Base-by-base conservation (phyloP, 306 rosid genomes). In the Carpinus fangiana region DNA sequence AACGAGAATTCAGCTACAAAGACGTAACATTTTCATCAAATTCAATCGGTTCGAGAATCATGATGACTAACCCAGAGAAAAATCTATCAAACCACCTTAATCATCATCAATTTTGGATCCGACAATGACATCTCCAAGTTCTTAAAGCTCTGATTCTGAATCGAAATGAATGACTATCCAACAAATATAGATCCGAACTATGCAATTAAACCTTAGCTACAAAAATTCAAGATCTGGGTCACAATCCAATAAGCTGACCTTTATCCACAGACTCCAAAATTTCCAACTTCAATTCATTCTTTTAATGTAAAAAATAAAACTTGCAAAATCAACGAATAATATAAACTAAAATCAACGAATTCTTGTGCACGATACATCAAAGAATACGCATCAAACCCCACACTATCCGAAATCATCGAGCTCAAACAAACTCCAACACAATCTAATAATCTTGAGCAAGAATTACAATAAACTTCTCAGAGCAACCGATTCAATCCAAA, bases 401-500 rank as follows among this genome's bases (percentile, higher is more conserved):
- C 14, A 4, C 7, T 12, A 10, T 10, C 17, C 12, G 38, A 23
- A 52, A 66, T 10, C 41, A 66, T 10, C 48, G 13, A 38, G 72
- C 23, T 66, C 28, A 41, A 41, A 67, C 23, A 38, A 41, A 34
- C 12, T 67, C 51, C 52, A 41, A 21, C 72, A 11, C 51, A 38
- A 7, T 51, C 12, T 10, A 41, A 67, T 48, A 20, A 66, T 41
- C 34, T 8, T 41, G 31, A 66, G 72, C 72, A 38, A 66, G 72
- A 9, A 41, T 16, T 66, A 18, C 13, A 66, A 66, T 17, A 17
- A 36, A 64, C 17, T 4, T 7, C 20, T 18, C 21, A 65, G 23
- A 65, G 46, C 12, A 66, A 17, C 10, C 71, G 71, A 66, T 66
- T 66, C 48, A 66, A 38, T 38, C 46, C 23, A 66, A 66, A 20